Percentiles rank a stretch among this genome's conserved stretches.
Conservation (phyloP, 2,329 filamentous ascomycete genomes). For the Chaetothyriales sp. region DNA sequence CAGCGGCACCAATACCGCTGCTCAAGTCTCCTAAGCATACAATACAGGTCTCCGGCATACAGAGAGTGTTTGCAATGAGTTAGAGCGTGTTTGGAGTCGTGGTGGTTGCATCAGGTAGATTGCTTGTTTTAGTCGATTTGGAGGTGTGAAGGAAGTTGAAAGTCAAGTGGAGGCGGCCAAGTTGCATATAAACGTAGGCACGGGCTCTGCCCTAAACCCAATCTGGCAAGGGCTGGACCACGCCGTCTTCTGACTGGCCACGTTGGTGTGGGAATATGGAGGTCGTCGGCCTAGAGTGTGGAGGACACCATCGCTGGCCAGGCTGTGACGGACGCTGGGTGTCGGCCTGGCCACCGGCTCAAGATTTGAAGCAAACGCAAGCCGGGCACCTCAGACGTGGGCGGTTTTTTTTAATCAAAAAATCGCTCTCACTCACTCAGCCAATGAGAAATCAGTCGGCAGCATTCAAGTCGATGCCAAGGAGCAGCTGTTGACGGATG, state of each 20-base stretch:
- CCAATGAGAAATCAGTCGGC: not conserved
- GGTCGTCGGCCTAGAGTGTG: not conserved
- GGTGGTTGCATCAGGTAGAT: not conserved
- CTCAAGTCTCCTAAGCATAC: constrained; percentile 59
- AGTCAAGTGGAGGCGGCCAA: not conserved
- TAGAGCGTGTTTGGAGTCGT: constrained; percentile 8
- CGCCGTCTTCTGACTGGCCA: not conserved
- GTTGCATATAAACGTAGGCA: not conserved
- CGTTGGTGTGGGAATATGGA: not conserved
- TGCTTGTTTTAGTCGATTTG: not conserved
- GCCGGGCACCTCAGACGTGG: not conserved
- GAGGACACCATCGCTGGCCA: not conserved
- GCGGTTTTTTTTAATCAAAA: not conserved
- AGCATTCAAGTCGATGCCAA: too few relatives aligned
- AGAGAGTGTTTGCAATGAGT: constrained; percentile 20
- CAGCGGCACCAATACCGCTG: constrained; percentile 40
- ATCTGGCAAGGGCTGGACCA: not conserved
- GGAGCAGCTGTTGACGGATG: not conserved
- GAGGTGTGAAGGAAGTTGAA: constrained; percentile 3
- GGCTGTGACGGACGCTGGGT: not conserved
- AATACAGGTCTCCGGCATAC: constrained; percentile 53
- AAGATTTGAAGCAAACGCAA: not conserved
- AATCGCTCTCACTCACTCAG: not conserved
- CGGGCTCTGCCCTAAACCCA: not conserved
- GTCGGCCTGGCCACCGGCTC: not conserved